Evolutionary conservation across 148 eudicot species (phyloP).

Genomic region (Arctostaphylos glauca): DNA sequence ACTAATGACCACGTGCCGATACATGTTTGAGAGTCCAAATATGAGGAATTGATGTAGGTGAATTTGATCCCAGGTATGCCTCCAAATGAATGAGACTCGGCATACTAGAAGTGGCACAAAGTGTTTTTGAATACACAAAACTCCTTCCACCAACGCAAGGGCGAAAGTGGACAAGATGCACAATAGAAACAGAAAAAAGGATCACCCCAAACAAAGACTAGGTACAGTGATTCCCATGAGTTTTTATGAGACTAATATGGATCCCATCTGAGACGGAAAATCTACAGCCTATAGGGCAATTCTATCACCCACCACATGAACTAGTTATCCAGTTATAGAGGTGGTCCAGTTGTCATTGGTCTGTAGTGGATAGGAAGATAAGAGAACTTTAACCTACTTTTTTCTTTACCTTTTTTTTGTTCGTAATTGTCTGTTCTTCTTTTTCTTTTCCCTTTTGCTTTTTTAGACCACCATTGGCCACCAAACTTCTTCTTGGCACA

Average conservation of each 20-base stretch:
- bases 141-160: neutral
- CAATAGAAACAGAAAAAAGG: neutral
- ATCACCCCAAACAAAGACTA: neutral
- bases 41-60: neutral
- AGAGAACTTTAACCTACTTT: neutral
- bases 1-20: neutral
- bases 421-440: no score
- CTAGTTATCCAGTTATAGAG: neutral
- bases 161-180: neutral
- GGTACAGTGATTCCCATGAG: no score
- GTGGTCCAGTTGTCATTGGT: neutral
- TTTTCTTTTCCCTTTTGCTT: neutral
- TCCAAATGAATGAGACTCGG: neutral
- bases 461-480: no score
- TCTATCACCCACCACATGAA: neutral
- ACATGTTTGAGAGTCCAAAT: neutral
- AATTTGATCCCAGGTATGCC: neutral
- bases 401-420: no score
- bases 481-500: no score
- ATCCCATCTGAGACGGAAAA: neutral
- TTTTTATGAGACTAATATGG: neutral
- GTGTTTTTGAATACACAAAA: neutral
- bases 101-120: neutral
- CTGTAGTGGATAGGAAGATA: neutral
- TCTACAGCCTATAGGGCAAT: neutral